Evolutionary conservation across 2,329 filamentous ascomycete genomes (phyloP).

Genomic region (Ascochyta lentis): DNA sequence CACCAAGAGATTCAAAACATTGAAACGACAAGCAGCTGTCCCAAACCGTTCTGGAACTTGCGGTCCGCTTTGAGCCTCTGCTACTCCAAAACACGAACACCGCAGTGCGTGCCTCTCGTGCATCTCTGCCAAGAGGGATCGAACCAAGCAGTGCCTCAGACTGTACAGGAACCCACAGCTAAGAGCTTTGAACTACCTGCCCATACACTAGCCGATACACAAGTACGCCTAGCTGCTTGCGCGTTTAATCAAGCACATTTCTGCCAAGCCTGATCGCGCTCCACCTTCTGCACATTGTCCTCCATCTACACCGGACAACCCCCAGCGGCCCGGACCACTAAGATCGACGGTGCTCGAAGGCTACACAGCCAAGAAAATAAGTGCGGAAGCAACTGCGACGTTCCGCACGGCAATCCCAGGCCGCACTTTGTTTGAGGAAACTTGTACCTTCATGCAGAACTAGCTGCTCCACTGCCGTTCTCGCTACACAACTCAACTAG

Average conservation of each 20-base stretch:
- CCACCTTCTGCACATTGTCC: slow-evolving; percentile 22
- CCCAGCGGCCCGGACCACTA: slow-evolving; percentile 26
- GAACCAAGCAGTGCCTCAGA: slow-evolving; percentile 28
- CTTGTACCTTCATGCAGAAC: slow-evolving; percentile 17
- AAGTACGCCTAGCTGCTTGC: slow-evolving; percentile 27
- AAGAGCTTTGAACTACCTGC: slow-evolving; percentile 28
- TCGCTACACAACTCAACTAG: slow-evolving; percentile 13
- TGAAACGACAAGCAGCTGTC: slow-evolving; percentile 29
- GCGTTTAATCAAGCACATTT: slow-evolving; percentile 31
- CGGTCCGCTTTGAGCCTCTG: background rate
- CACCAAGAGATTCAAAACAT: slow-evolving; percentile 34
- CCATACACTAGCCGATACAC: slow-evolving; percentile 34
- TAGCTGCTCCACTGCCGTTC: slow-evolving; percentile 18
- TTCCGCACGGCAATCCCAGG: slow-evolving; percentile 36
- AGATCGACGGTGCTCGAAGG: slow-evolving; percentile 22
- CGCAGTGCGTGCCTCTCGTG: slow-evolving; percentile 20
- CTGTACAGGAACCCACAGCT: slow-evolving; percentile 26
- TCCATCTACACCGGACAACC: slow-evolving; percentile 27
- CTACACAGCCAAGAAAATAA: slow-evolving; percentile 29
- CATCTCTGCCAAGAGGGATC: slow-evolving; percentile 33
- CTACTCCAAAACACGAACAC: slow-evolving; percentile 27
- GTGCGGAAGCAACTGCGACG: slow-evolving; percentile 38
- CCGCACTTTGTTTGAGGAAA: slow-evolving; percentile 12
- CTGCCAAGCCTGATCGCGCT: slow-evolving; percentile 20
- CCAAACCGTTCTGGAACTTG: slow-evolving; percentile 33